Conservation (phyloP, 805 yeast genomes). For the Suhomyces sp. region DNA sequence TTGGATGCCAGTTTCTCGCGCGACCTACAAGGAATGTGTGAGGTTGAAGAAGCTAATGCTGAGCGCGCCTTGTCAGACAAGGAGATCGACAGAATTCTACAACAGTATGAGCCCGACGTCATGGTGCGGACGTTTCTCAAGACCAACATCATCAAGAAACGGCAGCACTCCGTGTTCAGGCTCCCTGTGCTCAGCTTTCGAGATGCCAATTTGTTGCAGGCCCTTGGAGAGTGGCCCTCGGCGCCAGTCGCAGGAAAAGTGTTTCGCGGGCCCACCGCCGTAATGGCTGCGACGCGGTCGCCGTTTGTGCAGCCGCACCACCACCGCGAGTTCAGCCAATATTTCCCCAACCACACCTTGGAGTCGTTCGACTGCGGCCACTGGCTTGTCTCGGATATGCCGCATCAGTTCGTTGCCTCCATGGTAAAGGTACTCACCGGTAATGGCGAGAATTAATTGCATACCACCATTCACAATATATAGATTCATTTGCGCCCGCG, state of each 20-base stretch:
- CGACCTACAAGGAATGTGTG: constrained; percentile 40
- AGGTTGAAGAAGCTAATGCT: constrained; percentile 23
- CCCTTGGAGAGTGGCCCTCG: constrained; percentile 33
- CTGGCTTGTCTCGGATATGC: constrained; percentile 42
- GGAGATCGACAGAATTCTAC: constrained; percentile 21
- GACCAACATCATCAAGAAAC: constrained; percentile 33
- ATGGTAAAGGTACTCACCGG: neutral
- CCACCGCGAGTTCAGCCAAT: constrained; percentile 18
- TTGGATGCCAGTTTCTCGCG: constrained; percentile 33
- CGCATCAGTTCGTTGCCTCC: constrained; percentile 22
- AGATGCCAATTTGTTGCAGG: constrained; percentile 21
- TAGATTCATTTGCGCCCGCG: neutral
- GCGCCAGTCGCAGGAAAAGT: constrained; percentile 15
- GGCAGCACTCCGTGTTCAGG: constrained; percentile 27
- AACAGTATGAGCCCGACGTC: constrained; percentile 21
- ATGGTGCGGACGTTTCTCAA: constrained; percentile 36
- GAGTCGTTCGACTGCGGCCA: constrained; percentile 31
- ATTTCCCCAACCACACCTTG: constrained; percentile 20
- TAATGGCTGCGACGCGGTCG: constrained; percentile 45
- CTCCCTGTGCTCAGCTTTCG: constrained; percentile 28
- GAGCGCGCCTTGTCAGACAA: constrained; percentile 1
- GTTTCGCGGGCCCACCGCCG: constrained; percentile 35
- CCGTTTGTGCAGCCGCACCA: constrained; percentile 36
- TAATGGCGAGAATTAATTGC: neutral
- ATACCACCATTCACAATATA: no score